A percentile compares a stretch with the other conserved stretches of the same genome.
Conservation (phyloP, 1,284 basidiomycete genomes). For the Hemileccinum hortonii region DNA sequence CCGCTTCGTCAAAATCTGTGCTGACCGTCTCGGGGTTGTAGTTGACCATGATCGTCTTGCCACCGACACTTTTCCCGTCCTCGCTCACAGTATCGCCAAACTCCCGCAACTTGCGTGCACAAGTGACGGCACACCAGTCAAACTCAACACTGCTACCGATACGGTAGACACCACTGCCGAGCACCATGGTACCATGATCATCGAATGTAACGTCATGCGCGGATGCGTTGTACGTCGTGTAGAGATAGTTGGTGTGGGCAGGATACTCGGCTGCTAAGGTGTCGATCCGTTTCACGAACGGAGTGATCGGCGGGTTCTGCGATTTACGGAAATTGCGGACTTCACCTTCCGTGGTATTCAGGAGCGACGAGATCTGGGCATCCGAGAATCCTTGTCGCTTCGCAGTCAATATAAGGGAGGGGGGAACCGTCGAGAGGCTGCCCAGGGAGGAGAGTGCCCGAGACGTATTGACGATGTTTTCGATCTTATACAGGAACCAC, state of each 20-base stretch:
- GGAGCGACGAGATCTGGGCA: constrained; percentile 82
- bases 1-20: constrained; percentile 99
- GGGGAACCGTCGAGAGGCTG: constrained; percentile 61
- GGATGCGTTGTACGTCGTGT: constrained; percentile 98
- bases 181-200: constrained; percentile 97
- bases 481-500: constrained; percentile 99
- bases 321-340: constrained; percentile 88
- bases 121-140: constrained; percentile 99
- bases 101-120: constrained; percentile 86
- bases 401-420: constrained; percentile 76
- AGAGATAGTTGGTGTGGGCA: constrained; percentile 98
- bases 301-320: constrained; percentile 71
- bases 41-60: constrained; percentile 94
- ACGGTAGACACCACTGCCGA: constrained; percentile 98
- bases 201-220: constrained; percentile 96
- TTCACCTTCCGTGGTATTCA: constrained; percentile 66
- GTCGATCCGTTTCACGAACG: constrained; percentile 99
- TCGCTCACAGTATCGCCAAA: constrained; percentile 68
- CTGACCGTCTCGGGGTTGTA: constrained; percentile 99
- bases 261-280: constrained; percentile 99
- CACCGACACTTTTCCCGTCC: constrained; percentile 22
- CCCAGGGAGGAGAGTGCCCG: constrained; percentile 69
- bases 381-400: constrained; percentile 97
- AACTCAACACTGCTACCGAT: constrained; percentile 99
- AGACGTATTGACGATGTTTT: constrained; percentile 91